These are phyloP conservation scores for Populus hybrid DNA, from an alignment of 441 rosid species.

Conservation along the genomic window DNA sequence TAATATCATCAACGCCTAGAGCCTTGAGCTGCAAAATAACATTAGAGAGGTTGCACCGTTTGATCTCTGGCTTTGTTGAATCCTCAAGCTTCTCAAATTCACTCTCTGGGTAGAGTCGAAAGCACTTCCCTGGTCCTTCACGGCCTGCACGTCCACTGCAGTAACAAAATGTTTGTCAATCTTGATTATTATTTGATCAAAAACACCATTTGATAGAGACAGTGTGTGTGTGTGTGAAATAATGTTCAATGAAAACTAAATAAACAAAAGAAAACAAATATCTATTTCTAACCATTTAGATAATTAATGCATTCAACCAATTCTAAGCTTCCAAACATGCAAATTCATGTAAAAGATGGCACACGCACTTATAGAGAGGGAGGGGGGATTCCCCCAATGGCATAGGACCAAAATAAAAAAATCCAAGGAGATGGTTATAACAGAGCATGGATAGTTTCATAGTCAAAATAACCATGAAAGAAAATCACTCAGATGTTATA, in stretches of 20 bases:
- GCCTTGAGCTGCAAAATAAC: constrained; percentile 93
- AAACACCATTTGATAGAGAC: background rate
- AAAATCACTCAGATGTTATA: background rate
- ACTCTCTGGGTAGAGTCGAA: constrained; percentile 83
- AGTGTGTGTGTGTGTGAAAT: background rate
- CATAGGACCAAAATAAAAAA: background rate
- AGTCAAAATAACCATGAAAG: background rate
- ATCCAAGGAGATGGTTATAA: background rate
- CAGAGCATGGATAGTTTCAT: background rate
- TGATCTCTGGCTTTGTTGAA: constrained; percentile 90
- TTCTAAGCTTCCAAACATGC: background rate
- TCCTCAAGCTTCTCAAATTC: constrained; percentile 92
- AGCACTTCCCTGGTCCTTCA: constrained; percentile 91
- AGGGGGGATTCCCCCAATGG: background rate
- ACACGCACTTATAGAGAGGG: background rate
- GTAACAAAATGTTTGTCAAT: constrained; percentile 18
- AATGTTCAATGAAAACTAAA: background rate
- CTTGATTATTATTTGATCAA: constrained; percentile 1
- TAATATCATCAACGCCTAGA: constrained; percentile 79
- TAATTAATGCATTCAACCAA: background rate
- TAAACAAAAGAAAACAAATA: background rate
- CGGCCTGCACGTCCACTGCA: constrained; percentile 98
- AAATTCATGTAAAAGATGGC: background rate
- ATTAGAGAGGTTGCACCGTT: constrained; percentile 87
- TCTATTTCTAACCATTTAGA: background rate